Evolutionary conservation across 345 rosid species (phyloP), one percentile per base, ranked within the genome.

Genomic region (Eutrema japonicum): DNA sequence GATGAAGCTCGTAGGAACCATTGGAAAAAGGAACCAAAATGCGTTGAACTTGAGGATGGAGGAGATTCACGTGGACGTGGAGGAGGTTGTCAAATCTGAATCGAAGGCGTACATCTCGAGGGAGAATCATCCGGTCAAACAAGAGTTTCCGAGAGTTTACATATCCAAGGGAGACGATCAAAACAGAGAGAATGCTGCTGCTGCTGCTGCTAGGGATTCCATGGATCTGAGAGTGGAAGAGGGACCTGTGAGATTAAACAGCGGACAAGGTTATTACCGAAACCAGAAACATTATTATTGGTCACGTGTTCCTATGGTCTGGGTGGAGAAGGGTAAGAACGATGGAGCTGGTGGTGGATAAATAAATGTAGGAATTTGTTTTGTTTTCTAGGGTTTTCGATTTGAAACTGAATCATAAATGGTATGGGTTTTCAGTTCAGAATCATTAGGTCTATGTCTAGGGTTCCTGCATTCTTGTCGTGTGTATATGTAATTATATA

Each of bases 271-370:
- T 49, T 49, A 30, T 71, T 18, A 30, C 33, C 7, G 41, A 26
- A 63, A 42, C 63, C 54, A 52, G 11, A 63, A 22, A 43, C 76
- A 53, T 53, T 48, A 22, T 22, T 22, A 32, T 54, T 41, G 63
- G 72, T 67, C 62, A 38, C 50, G 49, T 66, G 49, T 13, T 8
- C 0, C 40, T 64, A 53, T 53, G 76, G 70, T 63, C 18, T 72
- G 76, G 76, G 70, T 72, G 63, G 53, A 52, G 55, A 72, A 63
- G 13, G 55, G 38, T 0, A 46, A 32, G 1, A 49, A 32, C 14
- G 6, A 32, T 29, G 61, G 27, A 41, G 11, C 43, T 16, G 53
- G 2, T 38, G 52, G 68, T 61, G 29, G 35, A 32, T 50, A 61
- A 61, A 11, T 42, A 49, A 29, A 29, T 33, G 60, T 60, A 27